A percentile compares a stretch with the other conserved stretches of the same genome.
phyloP scores from a whole-genome alignment of 176 grass and related monocot genomes.

The Panicum miliaceum region DNA sequence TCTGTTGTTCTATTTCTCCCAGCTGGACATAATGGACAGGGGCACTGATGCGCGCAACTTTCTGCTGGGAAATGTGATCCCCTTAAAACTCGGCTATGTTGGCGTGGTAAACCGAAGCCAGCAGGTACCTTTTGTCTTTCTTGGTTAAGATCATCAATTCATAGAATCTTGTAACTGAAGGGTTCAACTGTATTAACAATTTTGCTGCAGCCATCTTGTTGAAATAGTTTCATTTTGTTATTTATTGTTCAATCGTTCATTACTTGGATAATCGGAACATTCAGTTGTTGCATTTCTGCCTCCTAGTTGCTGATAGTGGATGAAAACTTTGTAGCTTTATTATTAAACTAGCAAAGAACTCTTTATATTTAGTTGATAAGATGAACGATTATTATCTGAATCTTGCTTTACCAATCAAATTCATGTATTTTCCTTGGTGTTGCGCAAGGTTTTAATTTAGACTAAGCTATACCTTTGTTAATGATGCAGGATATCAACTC shows the following conservation, averaged over 20 bases:
- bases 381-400: constrained; percentile 10
- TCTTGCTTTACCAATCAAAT: neutral
- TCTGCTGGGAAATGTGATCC: constrained; percentile 95
- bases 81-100: constrained; percentile 88
- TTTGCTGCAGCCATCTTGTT: neutral
- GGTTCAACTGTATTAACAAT: neutral
- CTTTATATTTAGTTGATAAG: neutral
- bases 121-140: constrained; percentile 55
- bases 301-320: neutral
- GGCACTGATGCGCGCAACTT: constrained; percentile 98
- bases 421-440: constrained; percentile 21
- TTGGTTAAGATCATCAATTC: neutral
- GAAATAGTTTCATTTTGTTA: neutral
- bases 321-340: neutral
- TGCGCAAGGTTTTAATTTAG: constrained; percentile 27
- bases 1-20: constrained; percentile 46
- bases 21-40: constrained; percentile 99
- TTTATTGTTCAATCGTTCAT: constrained; percentile 8
- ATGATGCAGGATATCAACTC: constrained; percentile 85
- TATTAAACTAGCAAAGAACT: neutral
- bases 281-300: neutral
- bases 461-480: constrained; percentile 10
- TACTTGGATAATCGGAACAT: neutral
- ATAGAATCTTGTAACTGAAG: constrained; percentile 24
- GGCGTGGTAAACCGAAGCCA: constrained; percentile 93